These are phyloP conservation scores for Miscanthus lutarioriparius DNA, from an alignment of 176 grass and related monocot genomes.

Conservation along the genomic window DNA sequence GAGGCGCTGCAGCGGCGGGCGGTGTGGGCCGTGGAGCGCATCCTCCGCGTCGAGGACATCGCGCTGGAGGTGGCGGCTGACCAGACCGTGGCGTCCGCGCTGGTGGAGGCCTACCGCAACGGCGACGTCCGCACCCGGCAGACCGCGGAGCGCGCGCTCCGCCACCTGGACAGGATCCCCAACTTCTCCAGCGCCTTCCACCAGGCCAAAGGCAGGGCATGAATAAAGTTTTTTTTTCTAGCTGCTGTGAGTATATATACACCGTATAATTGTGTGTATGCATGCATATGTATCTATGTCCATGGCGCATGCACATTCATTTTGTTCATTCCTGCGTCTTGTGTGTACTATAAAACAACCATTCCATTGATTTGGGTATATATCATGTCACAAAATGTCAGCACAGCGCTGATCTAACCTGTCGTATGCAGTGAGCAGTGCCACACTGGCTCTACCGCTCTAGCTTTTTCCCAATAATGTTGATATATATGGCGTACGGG, in stretches of 20 bases:
- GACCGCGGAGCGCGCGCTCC: slow-evolving; percentile 73
- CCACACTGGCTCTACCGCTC: background rate
- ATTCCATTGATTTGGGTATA: background rate
- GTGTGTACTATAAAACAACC: background rate
- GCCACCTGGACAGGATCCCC: slow-evolving; percentile 71
- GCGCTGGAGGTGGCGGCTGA: slow-evolving; percentile 56
- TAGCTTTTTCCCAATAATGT: background rate
- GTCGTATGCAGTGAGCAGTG: background rate
- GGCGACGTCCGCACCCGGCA: slow-evolving; percentile 63
- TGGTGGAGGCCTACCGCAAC: slow-evolving; percentile 76
- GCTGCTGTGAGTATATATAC: too few species aligned
- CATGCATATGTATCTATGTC: background rate
- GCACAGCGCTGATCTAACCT: background rate
- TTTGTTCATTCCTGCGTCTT: background rate
- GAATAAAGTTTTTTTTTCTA: too few species aligned
- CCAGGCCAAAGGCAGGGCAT: background rate
- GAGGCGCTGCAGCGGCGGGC: slow-evolving; percentile 53
- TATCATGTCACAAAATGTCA: background rate
- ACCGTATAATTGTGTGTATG: too few species aligned
- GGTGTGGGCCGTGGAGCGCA: slow-evolving; percentile 83
- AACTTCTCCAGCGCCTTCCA: slow-evolving; percentile 63
- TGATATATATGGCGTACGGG: background rate
- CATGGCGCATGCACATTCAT: background rate
- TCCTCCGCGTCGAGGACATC: slow-evolving; percentile 76
- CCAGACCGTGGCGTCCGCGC: slow-evolving; percentile 60